phyloP scores from a whole-genome alignment of 2,329 filamentous ascomycete species.

The Cercospora sojina region DNA sequence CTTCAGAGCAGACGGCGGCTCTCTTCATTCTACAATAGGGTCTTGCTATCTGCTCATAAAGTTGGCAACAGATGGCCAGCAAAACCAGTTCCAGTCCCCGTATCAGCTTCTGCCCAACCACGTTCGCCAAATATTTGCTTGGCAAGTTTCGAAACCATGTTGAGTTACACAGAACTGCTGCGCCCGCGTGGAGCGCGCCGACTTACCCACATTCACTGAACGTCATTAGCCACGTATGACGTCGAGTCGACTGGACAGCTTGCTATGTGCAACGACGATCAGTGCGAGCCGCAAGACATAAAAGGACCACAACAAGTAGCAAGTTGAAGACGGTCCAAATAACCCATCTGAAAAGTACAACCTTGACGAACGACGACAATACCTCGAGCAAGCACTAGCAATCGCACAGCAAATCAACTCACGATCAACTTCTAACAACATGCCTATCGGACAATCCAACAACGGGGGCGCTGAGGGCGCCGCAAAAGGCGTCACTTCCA shows the following conservation, averaged over 20 bases:
- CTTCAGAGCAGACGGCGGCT: not conserved
- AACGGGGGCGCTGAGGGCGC: slow-evolving; percentile 31
- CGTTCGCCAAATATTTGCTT: not conserved
- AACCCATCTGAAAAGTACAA: not conserved
- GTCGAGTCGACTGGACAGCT: slow-evolving; percentile 1
- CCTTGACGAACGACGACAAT: not conserved
- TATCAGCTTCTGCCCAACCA: not conserved
- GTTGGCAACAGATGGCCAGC: not conserved
- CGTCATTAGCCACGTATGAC: slow-evolving; percentile 3
- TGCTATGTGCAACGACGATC: not conserved
- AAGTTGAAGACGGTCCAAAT: not conserved
- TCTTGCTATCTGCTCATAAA: not conserved
- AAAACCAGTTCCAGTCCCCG: not conserved
- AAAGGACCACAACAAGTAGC: not conserved
- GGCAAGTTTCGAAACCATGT: not conserved
- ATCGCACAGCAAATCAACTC: slow-evolving; percentile 15
- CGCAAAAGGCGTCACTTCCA: slow-evolving; percentile 38
- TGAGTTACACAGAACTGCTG: slow-evolving; percentile 1
- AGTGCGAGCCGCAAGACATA: not conserved
- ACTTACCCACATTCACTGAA: slow-evolving; percentile 1
- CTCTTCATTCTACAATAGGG: not conserved
- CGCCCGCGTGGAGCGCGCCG: not conserved
- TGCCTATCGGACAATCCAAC: slow-evolving; percentile 17
- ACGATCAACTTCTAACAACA: slow-evolving; percentile 2
- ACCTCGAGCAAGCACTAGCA: slow-evolving; percentile 13